A percentile compares a stretch with the other conserved stretches of the same genome.
These are phyloP conservation scores for Populus simonii DNA, from an alignment of 345 rosid genomes.

Conservation along the genomic window DNA sequence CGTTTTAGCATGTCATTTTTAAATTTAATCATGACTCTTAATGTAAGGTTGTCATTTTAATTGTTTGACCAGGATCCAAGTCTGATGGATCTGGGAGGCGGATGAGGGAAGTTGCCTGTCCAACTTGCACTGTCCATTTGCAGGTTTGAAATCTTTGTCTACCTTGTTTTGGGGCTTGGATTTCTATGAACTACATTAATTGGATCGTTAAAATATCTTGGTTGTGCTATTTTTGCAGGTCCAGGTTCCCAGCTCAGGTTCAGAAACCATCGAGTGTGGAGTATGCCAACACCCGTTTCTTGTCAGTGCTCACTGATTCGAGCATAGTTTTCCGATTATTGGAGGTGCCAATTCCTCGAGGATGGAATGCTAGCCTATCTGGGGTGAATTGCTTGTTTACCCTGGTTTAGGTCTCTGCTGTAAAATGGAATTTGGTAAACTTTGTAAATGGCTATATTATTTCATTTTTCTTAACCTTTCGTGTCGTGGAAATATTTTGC, in stretches of 20 bases:
- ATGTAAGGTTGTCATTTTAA: neutral
- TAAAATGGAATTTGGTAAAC: neutral
- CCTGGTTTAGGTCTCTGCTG: neutral
- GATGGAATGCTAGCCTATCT: neutral
- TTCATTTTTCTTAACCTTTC: neutral
- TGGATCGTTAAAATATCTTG: neutral
- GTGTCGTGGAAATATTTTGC: neutral
- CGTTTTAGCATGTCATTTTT: neutral
- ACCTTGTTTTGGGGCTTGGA: neutral
- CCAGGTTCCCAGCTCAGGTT: slow-evolving; percentile 97
- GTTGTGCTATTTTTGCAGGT: slow-evolving; percentile 49
- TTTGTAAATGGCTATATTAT: slow-evolving; percentile 7
- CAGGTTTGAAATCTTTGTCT: slow-evolving; percentile 52
- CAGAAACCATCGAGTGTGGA: slow-evolving; percentile 98
- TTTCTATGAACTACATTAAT: neutral
- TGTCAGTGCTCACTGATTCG: slow-evolving; percentile 66
- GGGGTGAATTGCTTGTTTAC: neutral
- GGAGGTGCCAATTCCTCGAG: neutral
- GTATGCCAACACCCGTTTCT: slow-evolving; percentile 97
- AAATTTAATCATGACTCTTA: neutral
- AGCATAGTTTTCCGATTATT: neutral
- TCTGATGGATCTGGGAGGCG: slow-evolving; percentile 71
- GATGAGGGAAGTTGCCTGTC: slow-evolving; percentile 97
- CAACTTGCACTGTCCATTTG: slow-evolving; percentile 93
- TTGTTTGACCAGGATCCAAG: slow-evolving; percentile 47